Percentiles rank a stretch among this genome's conserved stretches.
These are phyloP conservation scores for Terana coerulea DNA, from an alignment of 768 basidiomycete genomes.

Conservation along the genomic window DNA sequence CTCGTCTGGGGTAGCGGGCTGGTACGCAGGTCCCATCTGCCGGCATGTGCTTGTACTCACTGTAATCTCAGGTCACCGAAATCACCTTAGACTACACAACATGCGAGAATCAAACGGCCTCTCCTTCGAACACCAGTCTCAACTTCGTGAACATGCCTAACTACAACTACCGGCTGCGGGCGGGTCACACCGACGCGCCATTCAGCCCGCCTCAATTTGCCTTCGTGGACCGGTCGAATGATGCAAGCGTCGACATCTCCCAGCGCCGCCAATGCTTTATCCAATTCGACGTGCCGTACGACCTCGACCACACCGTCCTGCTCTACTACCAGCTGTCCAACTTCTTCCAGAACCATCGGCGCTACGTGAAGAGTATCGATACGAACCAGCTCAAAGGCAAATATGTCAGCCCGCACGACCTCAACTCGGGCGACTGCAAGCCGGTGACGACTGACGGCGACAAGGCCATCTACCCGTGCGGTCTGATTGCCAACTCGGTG, in stretches of 20 bases:
- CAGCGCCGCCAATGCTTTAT: conserved; percentile 64
- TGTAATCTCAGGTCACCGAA: conserved; percentile 69
- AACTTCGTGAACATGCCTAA: conserved; percentile 54
- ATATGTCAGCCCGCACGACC: conserved; percentile 38
- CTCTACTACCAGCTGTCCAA: conserved; percentile 97
- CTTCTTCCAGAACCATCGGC: conserved; percentile 97
- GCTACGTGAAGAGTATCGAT: conserved; percentile 92
- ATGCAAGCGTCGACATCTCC: conserved; percentile 38
- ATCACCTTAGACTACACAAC: conserved; percentile 95
- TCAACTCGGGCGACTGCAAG: conserved; percentile 82
- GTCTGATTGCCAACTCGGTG: conserved; percentile 92
- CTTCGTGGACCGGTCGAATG: conserved; percentile 56
- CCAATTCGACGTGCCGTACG: conserved; percentile 77
- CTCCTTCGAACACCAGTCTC: conserved; percentile 30
- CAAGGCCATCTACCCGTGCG: conserved; percentile 86
- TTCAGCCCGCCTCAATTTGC: conserved; percentile 65
- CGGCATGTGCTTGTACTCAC: neutral
- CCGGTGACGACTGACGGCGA: conserved; percentile 55
- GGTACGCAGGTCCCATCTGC: conserved; percentile 32
- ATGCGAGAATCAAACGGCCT: conserved; percentile 65
- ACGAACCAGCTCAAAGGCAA: conserved; percentile 83
- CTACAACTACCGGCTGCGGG: conserved; percentile 66
- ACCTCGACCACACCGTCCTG: conserved; percentile 71
- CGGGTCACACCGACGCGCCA: conserved; percentile 48
- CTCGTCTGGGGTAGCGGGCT: conserved; percentile 86